Evolutionary conservation across 495 filamentous ascomycete species (phyloP), one percentile per base, ranked within the genome.

Genomic region (Tuber microsphaerosporum): DNA sequence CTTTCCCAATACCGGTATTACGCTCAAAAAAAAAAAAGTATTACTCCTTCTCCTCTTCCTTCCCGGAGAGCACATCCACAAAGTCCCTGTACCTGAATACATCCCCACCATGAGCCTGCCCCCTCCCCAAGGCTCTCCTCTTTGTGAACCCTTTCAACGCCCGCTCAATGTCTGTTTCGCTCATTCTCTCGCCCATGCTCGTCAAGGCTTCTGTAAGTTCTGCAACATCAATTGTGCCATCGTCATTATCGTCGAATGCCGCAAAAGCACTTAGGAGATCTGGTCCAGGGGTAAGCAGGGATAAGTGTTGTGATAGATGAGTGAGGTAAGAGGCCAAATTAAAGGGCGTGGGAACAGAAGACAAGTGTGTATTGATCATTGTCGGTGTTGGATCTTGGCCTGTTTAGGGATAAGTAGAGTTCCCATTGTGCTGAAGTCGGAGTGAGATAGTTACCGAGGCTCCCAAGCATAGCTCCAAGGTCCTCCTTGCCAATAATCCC

Each of bases 181-280:
- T 92, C 83, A 97, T 84, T 7, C 87, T 83, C 68, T 83, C 86
- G 90, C 94, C 88, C 10, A 94, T 97, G 78, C 94, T 88, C 70
- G 97, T 81, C 70, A 99, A 83, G 4, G 94, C 93, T 78, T 94
- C 92, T 48, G 91, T 88, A 70, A 99, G 85, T 83, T 97, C 94
- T 2, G 84, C 87, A 26, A 95, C 86, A 81, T 97, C 93, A 44
- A 98, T 89, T 83, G 97, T 93, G 12, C 96, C 95, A 80, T 92
- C 93, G 83, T 99, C 95, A 78, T 96, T 93, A 77, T 96, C 92
- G 80, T 99, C 95, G 79, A 99, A 99, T 0, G 96, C 96, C 16
- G 92, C 91, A 77, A 99, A 93, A 0, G 96, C 95, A 9, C 92
- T 93, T 2, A 91, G 80, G 0, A 99, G 88, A 76, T 99, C 95